Evolutionary conservation across 164 flowering plant species (phyloP).

Genomic region (Akebia trifoliata): DNA sequence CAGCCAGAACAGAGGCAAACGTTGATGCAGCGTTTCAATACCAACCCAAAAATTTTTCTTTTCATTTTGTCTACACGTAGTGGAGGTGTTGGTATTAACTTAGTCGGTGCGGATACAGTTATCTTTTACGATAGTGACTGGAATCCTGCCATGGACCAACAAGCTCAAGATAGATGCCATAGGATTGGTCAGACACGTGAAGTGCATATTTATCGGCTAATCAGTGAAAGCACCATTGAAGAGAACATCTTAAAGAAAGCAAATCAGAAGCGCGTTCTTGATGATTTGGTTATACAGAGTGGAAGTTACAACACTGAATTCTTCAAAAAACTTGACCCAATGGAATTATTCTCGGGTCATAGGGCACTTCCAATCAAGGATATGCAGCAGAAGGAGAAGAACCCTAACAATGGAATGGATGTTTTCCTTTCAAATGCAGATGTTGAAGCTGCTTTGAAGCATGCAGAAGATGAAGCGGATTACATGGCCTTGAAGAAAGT

Average conservation of each 20-base stretch:
- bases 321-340: constrained; percentile 94
- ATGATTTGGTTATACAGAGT: constrained; percentile 94
- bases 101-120: constrained; percentile 98
- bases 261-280: constrained; percentile 97
- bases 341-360: constrained; percentile 91
- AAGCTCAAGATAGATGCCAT: constrained; percentile 99
- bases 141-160: constrained; percentile 99
- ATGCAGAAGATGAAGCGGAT: constrained; percentile 98
- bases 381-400: constrained; percentile 44
- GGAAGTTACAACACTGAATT: constrained; percentile 97
- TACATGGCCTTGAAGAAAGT: constrained; percentile 97
- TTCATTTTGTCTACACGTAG: constrained; percentile 97
- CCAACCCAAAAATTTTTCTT: constrained; percentile 90
- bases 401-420: constrained; percentile 31
- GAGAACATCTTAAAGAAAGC: constrained; percentile 97
- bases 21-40: constrained; percentile 93
- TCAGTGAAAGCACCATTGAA: constrained; percentile 97
- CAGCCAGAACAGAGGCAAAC: constrained; percentile 97
- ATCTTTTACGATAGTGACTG: constrained; percentile 99
- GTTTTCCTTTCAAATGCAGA: constrained; percentile 68
- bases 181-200: constrained; percentile 98
- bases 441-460: constrained; percentile 91
- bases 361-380: constrained; percentile 36
- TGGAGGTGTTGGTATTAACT: constrained; percentile 98
- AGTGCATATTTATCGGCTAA: constrained; percentile 89